These are phyloP conservation scores for Paraphoma sp. DNA, from an alignment of 2,329 filamentous ascomycete genomes.

Conservation along the genomic window DNA sequence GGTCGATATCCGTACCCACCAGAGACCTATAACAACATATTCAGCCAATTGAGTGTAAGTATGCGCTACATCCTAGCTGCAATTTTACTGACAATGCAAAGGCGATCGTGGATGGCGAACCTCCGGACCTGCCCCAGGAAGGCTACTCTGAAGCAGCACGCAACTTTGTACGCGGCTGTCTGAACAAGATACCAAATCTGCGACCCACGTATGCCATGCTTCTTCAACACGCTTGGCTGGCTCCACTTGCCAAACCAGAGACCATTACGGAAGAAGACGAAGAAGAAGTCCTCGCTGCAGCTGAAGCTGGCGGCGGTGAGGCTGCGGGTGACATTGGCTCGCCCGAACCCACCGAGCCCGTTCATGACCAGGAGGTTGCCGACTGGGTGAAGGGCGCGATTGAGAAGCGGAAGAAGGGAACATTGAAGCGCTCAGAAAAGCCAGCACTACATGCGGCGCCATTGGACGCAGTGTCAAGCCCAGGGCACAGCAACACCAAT, in stretches of 20 bases:
- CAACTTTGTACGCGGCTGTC: slow-evolving; percentile 86
- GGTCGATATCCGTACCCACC: slow-evolving; percentile 95
- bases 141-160: slow-evolving; percentile 80
- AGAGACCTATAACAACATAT: slow-evolving; percentile 97
- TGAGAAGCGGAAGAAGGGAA: slow-evolving; percentile 68
- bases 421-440: slow-evolving; percentile 59
- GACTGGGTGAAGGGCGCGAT: slow-evolving; percentile 81
- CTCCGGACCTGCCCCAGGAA: slow-evolving; percentile 80
- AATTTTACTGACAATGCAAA: slow-evolving; percentile 47
- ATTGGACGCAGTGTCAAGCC: slow-evolving; percentile 69
- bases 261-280: slow-evolving; percentile 75
- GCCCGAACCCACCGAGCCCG: slow-evolving; percentile 35
- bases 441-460: slow-evolving; percentile 90
- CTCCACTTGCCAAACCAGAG: slow-evolving; percentile 75
- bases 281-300: slow-evolving; percentile 58
- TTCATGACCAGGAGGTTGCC: slow-evolving; percentile 82
- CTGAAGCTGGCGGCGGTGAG: slow-evolving; percentile 51
- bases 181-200: slow-evolving; percentile 90
- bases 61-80: background rate
- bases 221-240: slow-evolving; percentile 87
- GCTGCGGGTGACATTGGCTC: slow-evolving; percentile 39
- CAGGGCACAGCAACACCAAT: slow-evolving; percentile 34
- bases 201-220: slow-evolving; percentile 95
- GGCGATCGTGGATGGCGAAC: slow-evolving; percentile 98
- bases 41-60: slow-evolving; percentile 93